Percentiles rank a stretch among this genome's conserved stretches.
Conservation (phyloP, 2,329 filamentous ascomycete genomes). For the Drechslerella stenobrocha region DNA sequence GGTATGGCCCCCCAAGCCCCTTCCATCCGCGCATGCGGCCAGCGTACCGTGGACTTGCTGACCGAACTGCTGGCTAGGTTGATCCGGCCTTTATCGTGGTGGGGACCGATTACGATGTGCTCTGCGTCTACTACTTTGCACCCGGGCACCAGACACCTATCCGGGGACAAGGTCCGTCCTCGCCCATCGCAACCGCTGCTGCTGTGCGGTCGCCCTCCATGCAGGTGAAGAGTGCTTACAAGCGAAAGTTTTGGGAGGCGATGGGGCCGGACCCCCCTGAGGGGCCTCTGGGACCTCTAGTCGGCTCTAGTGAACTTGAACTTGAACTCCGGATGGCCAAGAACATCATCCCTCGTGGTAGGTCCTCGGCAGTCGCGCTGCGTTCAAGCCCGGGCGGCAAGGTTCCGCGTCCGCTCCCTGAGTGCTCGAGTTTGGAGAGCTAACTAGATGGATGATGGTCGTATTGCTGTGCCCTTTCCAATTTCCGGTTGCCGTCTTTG, state of each 20-base stretch:
- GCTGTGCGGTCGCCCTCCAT: conserved; percentile 28
- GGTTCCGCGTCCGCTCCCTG: conserved; percentile 36
- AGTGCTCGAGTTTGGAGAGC: conserved; percentile 8
- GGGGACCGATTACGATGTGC: conserved; percentile 22
- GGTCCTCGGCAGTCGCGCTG: conserved; percentile 14
- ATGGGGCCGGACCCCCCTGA: conserved; percentile 42
- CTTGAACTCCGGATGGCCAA: conserved; percentile 17
- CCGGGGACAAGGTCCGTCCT: conserved; percentile 48
- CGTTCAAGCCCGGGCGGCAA: conserved; percentile 15
- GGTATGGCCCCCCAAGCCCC: conserved; percentile 11
- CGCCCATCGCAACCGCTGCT: conserved; percentile 29
- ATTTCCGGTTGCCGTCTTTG: background rate
- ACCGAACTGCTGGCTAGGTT: conserved; percentile 13
- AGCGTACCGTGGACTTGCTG: too few species aligned
- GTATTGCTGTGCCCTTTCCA: background rate
- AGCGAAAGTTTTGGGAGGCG: conserved; percentile 45
- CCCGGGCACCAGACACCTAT: conserved; percentile 17
- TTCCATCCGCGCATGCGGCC: background rate
- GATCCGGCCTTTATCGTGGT: conserved; percentile 44
- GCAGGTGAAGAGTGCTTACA: conserved; percentile 48
- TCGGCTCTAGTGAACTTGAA: conserved; percentile 2
- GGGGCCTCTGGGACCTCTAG: conserved; percentile 8
- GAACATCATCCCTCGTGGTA: conserved; percentile 9
- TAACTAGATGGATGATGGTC: background rate
- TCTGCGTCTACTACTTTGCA: conserved; percentile 46